phyloP scores from a whole-genome alignment of 305 asterid species.

The Plantago lanceolata region DNA sequence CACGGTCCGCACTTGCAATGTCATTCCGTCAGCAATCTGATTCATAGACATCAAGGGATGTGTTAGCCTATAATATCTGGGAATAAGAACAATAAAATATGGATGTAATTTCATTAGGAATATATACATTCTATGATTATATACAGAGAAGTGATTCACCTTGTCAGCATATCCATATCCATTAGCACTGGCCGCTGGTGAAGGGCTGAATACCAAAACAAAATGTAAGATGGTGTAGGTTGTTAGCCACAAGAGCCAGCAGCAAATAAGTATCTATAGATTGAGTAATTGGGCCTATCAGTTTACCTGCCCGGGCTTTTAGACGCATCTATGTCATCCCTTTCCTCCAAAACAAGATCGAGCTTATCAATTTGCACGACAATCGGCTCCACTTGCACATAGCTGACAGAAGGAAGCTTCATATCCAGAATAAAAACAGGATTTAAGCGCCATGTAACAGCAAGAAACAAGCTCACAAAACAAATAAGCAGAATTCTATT shows the following conservation, averaged over 20 bases:
- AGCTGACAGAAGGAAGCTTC: slow-evolving; percentile 95
- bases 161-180: slow-evolving; percentile 97
- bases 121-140: neutral
- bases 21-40: slow-evolving; percentile 99
- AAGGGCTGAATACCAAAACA: slow-evolving; percentile 39
- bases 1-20: slow-evolving; percentile 74
- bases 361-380: slow-evolving; percentile 87
- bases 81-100: too few species aligned
- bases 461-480: too few species aligned
- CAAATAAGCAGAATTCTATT: too few species aligned
- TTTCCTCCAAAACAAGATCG: slow-evolving; percentile 90
- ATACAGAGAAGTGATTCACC: slow-evolving; percentile 41
- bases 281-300: slow-evolving; percentile 22
- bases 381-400: slow-evolving; percentile 88
- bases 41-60: slow-evolving; percentile 27
- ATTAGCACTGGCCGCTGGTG: slow-evolving; percentile 49
- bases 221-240: slow-evolving; percentile 15
- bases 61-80: slow-evolving; percentile 1
- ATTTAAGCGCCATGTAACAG: too few species aligned
- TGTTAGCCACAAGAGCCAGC: slow-evolving; percentile 11
- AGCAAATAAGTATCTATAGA: slow-evolving; percentile 22
- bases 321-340: slow-evolving; percentile 58
- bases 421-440: slow-evolving; percentile 19
- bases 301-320: slow-evolving; percentile 60
- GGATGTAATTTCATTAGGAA: too few species aligned